Evolutionary conservation across 495 filamentous ascomycete genomes (phyloP).

Genomic region (Xylaria grammica): DNA sequence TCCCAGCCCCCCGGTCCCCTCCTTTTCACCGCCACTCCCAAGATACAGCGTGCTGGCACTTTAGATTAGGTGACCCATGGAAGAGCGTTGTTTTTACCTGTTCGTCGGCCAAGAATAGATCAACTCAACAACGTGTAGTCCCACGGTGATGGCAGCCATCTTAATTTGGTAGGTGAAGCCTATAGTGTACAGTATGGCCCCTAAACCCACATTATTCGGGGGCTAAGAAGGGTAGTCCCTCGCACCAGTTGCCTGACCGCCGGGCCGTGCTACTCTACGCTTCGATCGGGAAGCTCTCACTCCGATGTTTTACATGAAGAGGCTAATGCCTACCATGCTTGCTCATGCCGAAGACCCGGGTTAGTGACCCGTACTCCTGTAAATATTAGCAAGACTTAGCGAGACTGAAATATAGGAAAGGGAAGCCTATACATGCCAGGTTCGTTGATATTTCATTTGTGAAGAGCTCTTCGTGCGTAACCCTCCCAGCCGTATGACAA

Average conservation of each 20-base stretch:
- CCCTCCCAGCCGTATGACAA: neutral
- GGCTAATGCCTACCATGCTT: neutral
- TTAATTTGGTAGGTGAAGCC: neutral
- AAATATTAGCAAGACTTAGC: neutral
- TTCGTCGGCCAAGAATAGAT: neutral
- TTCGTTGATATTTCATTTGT: neutral
- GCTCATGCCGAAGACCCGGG: neutral
- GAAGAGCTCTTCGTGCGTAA: slow-evolving; percentile 3
- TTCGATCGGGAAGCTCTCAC: neutral
- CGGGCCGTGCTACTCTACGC: neutral
- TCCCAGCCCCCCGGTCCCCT: neutral
- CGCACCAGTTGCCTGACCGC: neutral
- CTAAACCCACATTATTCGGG: neutral
- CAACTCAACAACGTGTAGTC: neutral
- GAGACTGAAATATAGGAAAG: no score
- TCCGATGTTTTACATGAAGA: neutral
- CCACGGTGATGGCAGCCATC: neutral
- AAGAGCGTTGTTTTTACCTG: neutral
- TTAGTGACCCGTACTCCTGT: no score
- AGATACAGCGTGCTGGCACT: no score
- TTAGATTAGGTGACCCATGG: no score
- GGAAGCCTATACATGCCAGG: neutral
- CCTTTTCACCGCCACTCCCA: slow-evolving; percentile 11
- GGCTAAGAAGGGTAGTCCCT: neutral
- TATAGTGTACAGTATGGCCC: neutral